Evolutionary conservation across 768 basidiomycete genomes (phyloP).

Genomic region (Sarcodon sp.): DNA sequence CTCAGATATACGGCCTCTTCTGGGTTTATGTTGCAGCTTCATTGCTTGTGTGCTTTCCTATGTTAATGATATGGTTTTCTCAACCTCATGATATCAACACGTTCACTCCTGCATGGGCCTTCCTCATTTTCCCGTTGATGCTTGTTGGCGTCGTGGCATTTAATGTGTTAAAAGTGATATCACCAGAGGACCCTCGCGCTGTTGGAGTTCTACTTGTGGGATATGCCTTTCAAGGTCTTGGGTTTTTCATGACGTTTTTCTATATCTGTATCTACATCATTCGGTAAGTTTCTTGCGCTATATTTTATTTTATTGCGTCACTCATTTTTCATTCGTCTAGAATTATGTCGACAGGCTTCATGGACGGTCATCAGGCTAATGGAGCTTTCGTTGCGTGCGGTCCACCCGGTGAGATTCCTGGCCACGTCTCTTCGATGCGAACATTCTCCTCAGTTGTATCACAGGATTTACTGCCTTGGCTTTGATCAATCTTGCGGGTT

Average conservation of each 20-base stretch:
- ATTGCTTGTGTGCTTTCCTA: constrained; percentile 26
- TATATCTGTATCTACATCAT: constrained; percentile 38
- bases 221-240: constrained; percentile 35
- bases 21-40: constrained; percentile 29
- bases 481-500: constrained; percentile 28
- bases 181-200: constrained; percentile 20
- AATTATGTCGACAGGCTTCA: constrained; percentile 26
- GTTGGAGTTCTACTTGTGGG: constrained; percentile 28
- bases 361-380: constrained; percentile 34
- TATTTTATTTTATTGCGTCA: neutral
- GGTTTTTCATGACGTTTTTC: constrained; percentile 37
- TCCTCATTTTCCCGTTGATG: constrained; percentile 26
- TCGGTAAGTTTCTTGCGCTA: constrained; percentile 16
- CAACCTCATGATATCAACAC: constrained; percentile 28
- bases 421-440: neutral
- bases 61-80: constrained; percentile 39
- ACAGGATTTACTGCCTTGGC: constrained; percentile 33
- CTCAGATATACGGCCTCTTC: constrained; percentile 27
- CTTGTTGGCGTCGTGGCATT: constrained; percentile 33
- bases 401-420: constrained; percentile 16
- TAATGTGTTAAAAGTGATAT: constrained; percentile 26
- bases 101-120: constrained; percentile 24
- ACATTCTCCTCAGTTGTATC: neutral
- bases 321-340: neutral
- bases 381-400: constrained; percentile 35